Evolutionary conservation across 2,329 filamentous ascomycete genomes (phyloP).

Genomic region (Fusarium musae): DNA sequence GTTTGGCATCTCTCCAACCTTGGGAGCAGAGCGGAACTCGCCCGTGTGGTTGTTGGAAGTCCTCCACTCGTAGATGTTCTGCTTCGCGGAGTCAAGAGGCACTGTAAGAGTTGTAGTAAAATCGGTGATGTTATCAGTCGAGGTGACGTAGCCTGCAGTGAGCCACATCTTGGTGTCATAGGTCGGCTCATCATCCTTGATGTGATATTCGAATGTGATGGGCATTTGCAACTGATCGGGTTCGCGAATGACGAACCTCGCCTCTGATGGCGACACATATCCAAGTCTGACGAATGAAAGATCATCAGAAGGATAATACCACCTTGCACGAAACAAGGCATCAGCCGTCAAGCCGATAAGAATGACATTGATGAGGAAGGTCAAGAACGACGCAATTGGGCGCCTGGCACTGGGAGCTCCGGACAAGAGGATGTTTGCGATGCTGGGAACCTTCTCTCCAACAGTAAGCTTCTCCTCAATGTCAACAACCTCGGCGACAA

Average conservation of each 20-base stretch:
- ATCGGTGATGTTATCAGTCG: conserved; percentile 81
- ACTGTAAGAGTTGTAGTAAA: conserved; percentile 80
- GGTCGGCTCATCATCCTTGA: conserved; percentile 61
- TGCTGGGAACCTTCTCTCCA: conserved; percentile 64
- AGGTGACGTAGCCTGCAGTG: conserved; percentile 70
- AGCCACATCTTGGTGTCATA: conserved; percentile 74
- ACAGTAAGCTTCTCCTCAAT: conserved; percentile 72
- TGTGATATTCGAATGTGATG: conserved; percentile 74
- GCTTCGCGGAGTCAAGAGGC: conserved; percentile 70
- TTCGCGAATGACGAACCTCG: conserved; percentile 86
- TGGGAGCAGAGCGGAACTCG: conserved; percentile 81
- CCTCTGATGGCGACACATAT: conserved; percentile 83
- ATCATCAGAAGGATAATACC: conserved; percentile 76
- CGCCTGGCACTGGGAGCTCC: conserved; percentile 82
- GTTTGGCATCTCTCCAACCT: conserved; percentile 69
- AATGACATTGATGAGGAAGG: conserved; percentile 76
- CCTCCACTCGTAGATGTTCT: conserved; percentile 83
- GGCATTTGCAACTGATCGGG: conserved; percentile 80
- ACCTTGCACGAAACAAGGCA: conserved; percentile 77
- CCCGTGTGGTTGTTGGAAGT: conserved; percentile 90
- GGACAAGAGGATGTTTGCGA: conserved; percentile 74
- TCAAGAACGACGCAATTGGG: conserved; percentile 71
- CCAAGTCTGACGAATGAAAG: conserved; percentile 89
- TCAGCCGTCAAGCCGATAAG: conserved; percentile 79
- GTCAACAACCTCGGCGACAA: conserved; percentile 64